A percentile compares a stretch with the other conserved stretches of the same genome.
phyloP scores from a whole-genome alignment of 2,329 filamentous ascomycete species.

The Thelonectria olida region DNA sequence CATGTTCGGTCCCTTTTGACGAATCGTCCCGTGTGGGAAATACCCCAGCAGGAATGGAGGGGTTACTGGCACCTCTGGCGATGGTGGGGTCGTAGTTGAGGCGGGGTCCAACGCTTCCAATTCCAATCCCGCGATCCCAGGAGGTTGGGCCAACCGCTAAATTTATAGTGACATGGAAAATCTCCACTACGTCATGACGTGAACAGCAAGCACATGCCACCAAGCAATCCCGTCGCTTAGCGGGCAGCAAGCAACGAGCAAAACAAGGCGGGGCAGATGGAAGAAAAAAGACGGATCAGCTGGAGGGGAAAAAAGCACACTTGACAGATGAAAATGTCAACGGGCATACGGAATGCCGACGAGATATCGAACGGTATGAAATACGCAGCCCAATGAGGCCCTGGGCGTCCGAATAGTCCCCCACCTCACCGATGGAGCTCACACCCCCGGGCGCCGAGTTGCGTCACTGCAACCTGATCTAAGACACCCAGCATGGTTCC shows the following conservation, averaged over 20 bases:
- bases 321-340: background rate
- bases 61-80: background rate
- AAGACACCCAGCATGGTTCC: constrained; percentile 1
- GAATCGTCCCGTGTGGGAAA: constrained; percentile 15
- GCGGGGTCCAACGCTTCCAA: background rate
- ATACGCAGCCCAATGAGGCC: background rate
- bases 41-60: constrained; percentile 13
- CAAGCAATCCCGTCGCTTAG: background rate
- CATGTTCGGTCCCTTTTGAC: background rate
- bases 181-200: constrained; percentile 12
- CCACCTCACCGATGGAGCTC: background rate
- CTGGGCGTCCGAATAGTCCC: background rate
- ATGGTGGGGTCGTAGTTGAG: constrained; percentile 14
- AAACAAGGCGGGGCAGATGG: background rate
- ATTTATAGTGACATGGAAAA: background rate
- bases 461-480: constrained; percentile 18
- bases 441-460: background rate
- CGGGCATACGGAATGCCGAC: background rate
- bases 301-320: background rate
- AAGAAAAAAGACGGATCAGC: too few species aligned
- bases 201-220: background rate
- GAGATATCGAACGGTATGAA: background rate
- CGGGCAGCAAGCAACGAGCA: background rate
- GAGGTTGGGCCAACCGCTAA: constrained; percentile 1
- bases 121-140: constrained; percentile 19